phyloP scores from a whole-genome alignment of 805 yeast genomes.

The Metschnikowia corniflorae region DNA sequence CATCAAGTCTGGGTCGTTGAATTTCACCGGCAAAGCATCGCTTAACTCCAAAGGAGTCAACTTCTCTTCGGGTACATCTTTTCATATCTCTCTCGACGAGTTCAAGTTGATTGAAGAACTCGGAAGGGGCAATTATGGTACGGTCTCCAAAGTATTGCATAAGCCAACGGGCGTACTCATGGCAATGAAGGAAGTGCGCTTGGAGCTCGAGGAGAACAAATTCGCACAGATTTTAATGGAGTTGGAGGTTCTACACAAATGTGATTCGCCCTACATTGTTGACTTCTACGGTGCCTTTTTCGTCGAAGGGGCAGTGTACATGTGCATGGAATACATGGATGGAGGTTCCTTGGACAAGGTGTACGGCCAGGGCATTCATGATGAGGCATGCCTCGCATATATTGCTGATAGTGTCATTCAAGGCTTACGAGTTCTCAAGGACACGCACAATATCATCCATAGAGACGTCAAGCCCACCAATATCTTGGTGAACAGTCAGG shows the following conservation, averaged over 20 bases:
- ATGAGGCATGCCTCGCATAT: slow-evolving; percentile 75
- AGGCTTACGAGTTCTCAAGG: slow-evolving; percentile 83
- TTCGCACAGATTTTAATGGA: slow-evolving; percentile 96
- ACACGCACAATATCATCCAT: slow-evolving; percentile 87
- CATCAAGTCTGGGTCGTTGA: slow-evolving; percentile 85
- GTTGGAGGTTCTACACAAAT: slow-evolving; percentile 86
- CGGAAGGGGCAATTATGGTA: slow-evolving; percentile 96
- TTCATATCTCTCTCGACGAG: slow-evolving; percentile 82
- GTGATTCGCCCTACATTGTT: slow-evolving; percentile 86
- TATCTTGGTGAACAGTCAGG: slow-evolving; percentile 73
- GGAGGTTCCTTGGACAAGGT: slow-evolving; percentile 91
- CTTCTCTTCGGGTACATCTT: slow-evolving; percentile 83
- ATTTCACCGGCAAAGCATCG: slow-evolving; percentile 91
- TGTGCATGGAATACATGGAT: slow-evolving; percentile 98
- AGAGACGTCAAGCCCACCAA: slow-evolving; percentile 97
- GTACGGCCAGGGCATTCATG: slow-evolving; percentile 57
- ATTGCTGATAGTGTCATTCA: slow-evolving; percentile 75
- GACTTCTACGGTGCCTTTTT: slow-evolving; percentile 97
- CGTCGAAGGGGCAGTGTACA: slow-evolving; percentile 95
- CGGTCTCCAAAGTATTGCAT: slow-evolving; percentile 88
- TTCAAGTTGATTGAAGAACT: slow-evolving; percentile 78
- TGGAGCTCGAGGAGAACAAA: slow-evolving; percentile 91
- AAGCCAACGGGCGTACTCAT: slow-evolving; percentile 86
- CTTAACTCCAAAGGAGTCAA: slow-evolving; percentile 89
- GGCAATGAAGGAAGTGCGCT: slow-evolving; percentile 97